These are phyloP conservation scores for Starmerella apicola DNA, from an alignment of 805 yeast genomes.

Conservation along the genomic window DNA sequence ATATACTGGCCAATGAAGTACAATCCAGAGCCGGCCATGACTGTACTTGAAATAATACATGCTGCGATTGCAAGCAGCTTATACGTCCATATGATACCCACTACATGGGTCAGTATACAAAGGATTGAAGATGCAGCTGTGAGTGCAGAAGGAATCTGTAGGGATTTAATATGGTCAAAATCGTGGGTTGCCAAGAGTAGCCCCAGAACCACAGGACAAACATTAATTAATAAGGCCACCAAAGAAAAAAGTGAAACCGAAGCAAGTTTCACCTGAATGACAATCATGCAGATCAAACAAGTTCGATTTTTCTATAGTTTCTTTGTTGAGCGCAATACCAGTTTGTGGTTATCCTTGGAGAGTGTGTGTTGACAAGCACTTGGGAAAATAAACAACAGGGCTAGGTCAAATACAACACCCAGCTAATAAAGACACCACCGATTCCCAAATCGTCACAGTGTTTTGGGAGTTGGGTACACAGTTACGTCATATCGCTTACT, in stretches of 20 bases:
- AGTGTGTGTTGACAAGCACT: too few species aligned
- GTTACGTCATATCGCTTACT: too few species aligned
- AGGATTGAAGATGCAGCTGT: constrained; percentile 7
- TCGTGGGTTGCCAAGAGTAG: constrained; percentile 10
- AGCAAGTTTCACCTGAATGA: constrained; percentile 22
- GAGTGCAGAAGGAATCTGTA: constrained; percentile 14
- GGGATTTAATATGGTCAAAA: neutral
- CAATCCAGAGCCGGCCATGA: constrained; percentile 12
- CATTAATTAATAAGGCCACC: constrained; percentile 3
- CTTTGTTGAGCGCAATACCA: too few species aligned
- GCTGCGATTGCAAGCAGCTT: constrained; percentile 2
- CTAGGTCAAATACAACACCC: too few species aligned
- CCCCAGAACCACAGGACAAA: constrained; percentile 12
- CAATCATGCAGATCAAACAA: constrained; percentile 15
- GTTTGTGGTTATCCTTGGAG: too few species aligned
- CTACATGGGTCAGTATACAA: neutral
- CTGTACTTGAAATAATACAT: neutral
- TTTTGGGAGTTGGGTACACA: too few species aligned
- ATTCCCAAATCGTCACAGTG: too few species aligned
- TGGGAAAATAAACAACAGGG: too few species aligned
- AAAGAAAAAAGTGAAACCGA: constrained; percentile 20
- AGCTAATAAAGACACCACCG: too few species aligned
- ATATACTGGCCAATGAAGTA: constrained; percentile 12
- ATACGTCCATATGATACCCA: constrained; percentile 10
- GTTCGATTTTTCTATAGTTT: too few species aligned